These are phyloP conservation scores for Wickerhamomyces bisporus DNA, from an alignment of 805 yeast species.

Conservation along the genomic window DNA sequence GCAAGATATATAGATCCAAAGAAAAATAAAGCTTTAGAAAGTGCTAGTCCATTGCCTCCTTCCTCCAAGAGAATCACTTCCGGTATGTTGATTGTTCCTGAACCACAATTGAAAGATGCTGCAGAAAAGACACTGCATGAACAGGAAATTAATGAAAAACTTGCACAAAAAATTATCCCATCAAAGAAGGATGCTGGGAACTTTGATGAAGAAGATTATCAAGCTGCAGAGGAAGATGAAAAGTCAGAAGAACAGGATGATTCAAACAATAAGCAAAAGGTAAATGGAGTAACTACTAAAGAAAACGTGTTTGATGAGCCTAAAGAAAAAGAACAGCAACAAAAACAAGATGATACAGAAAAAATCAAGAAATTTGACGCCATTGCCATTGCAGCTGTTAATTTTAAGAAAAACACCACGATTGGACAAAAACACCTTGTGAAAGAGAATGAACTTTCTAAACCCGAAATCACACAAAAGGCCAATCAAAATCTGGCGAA, in stretches of 20 bases:
- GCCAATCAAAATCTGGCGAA: too few relatives aligned
- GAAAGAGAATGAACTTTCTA: too few relatives aligned
- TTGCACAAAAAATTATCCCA: slow-evolving; percentile 19
- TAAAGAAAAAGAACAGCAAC: slow-evolving; percentile 1
- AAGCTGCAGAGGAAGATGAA: background rate
- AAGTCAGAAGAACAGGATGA: background rate
- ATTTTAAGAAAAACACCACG: too few relatives aligned
- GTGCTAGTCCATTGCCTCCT: slow-evolving; percentile 19
- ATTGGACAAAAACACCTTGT: too few relatives aligned
- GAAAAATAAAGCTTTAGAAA: slow-evolving; percentile 13
- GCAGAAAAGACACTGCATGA: slow-evolving; percentile 35
- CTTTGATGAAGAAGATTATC: background rate
- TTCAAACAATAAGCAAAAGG: background rate
- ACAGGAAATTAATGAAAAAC: slow-evolving; percentile 27
- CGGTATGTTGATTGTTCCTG: slow-evolving; percentile 39
- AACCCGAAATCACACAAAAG: too few relatives aligned
- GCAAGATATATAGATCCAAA: slow-evolving; percentile 20
- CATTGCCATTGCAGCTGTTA: too few relatives aligned
- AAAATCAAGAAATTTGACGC: background rate
- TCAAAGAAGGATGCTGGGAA: slow-evolving; percentile 11
- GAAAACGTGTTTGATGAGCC: background rate
- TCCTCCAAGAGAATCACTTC: slow-evolving; percentile 35
- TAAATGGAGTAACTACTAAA: background rate
- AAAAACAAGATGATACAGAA: background rate
- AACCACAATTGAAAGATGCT: slow-evolving; percentile 36